Percentiles rank a stretch among this genome's conserved stretches.
These are phyloP conservation scores for Rugosomyces carneus DNA, from an alignment of 1,284 basidiomycete genomes.

Conservation along the genomic window DNA sequence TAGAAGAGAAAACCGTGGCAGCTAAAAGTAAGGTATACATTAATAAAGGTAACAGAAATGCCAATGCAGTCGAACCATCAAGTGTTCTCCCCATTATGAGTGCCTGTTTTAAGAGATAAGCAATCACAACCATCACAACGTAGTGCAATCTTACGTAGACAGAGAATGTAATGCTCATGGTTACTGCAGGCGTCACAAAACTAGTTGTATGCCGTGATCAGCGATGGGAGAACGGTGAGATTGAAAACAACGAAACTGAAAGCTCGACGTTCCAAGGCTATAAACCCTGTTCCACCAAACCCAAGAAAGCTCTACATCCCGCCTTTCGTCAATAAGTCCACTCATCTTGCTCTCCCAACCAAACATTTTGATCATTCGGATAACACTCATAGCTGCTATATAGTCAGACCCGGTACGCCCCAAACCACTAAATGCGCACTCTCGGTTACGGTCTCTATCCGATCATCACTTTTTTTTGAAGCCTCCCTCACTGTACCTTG, in stretches of 20 bases:
- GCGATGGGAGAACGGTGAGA: background rate
- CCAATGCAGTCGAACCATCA: constrained; percentile 11
- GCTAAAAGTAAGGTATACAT: constrained; percentile 2
- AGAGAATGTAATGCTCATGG: constrained; percentile 49
- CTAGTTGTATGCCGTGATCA: constrained; percentile 22
- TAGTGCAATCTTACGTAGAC: constrained; percentile 26
- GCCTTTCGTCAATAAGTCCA: constrained; percentile 42
- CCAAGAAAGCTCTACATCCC: constrained; percentile 50
- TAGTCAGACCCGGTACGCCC: background rate
- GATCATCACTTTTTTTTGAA: constrained; percentile 29
- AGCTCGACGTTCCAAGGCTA: constrained; percentile 7
- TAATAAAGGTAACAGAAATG: background rate
- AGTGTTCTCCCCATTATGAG: constrained; percentile 24
- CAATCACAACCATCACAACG: constrained; percentile 26
- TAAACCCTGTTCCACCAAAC: constrained; percentile 29
- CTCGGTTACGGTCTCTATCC: constrained; percentile 36
- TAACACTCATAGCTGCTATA: constrained; percentile 40
- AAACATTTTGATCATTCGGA: constrained; percentile 69
- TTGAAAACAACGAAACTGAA: constrained; percentile 8
- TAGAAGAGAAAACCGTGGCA: constrained; percentile 14
- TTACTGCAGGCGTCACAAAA: constrained; percentile 46
- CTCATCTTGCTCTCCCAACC: constrained; percentile 63
- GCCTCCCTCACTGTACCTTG: constrained; percentile 24
- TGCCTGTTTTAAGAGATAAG: constrained; percentile 16
- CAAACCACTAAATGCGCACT: constrained; percentile 18